These are phyloP conservation scores for Arabidopsis suecica DNA, from an alignment of 345 rosid genomes.

Conservation along the genomic window DNA sequence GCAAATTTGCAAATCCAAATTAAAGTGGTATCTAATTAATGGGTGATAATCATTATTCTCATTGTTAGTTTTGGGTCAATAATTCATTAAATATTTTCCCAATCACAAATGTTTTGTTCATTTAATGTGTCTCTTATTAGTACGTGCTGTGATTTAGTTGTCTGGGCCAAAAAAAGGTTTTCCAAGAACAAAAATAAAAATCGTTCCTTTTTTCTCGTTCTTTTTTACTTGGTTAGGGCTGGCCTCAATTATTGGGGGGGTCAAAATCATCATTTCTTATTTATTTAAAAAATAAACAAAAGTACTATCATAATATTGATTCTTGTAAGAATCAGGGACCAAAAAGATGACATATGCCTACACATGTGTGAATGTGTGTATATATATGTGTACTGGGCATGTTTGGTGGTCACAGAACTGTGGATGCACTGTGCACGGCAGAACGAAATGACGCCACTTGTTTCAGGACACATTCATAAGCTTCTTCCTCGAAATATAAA, in stretches of 20 bases:
- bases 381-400: constrained; percentile 38
- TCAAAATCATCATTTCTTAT: constrained; percentile 37
- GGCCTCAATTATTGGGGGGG: constrained; percentile 42
- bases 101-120: constrained; percentile 21
- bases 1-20: constrained; percentile 6
- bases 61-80: constrained; percentile 15
- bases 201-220: constrained; percentile 3
- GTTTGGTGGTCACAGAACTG: constrained; percentile 44
- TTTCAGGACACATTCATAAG: constrained; percentile 42
- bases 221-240: constrained; percentile 27
- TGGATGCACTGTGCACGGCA: constrained; percentile 45
- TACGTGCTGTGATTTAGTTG: constrained; percentile 33
- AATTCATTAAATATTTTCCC: constrained; percentile 11
- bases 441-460: constrained; percentile 49
- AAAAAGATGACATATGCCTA: constrained; percentile 46
- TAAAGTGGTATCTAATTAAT: not conserved
- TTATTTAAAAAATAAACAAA: not conserved
- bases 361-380: constrained; percentile 34
- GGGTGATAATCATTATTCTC: constrained; percentile 15
- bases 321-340: constrained; percentile 44
- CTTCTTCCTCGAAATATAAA: constrained; percentile 40
- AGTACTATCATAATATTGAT: constrained; percentile 33
- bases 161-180: constrained; percentile 38
- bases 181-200: constrained; percentile 28
- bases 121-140: constrained; percentile 34